Evolutionary conservation across 129 eudicot species (phyloP).

Genomic region (Ambrosia artemisiifolia): DNA sequence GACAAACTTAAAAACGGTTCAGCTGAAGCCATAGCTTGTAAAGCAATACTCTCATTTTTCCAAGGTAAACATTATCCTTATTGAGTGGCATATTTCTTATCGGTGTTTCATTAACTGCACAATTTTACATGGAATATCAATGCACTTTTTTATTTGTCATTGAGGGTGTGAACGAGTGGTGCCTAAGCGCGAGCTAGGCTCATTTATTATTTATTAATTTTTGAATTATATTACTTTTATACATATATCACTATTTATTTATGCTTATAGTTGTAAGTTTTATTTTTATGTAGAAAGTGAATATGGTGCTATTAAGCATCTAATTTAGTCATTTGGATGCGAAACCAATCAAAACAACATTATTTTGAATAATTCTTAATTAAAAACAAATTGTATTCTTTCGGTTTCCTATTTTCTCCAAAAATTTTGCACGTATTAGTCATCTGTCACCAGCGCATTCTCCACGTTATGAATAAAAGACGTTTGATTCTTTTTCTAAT

Average conservation of each 20-base stretch:
- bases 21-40: slow-evolving; percentile 57
- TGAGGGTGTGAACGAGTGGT: background rate
- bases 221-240: background rate
- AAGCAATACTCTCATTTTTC: slow-evolving; percentile 52
- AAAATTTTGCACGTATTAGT: too few species aligned
- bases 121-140: background rate
- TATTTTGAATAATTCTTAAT: too few species aligned
- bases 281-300: background rate
- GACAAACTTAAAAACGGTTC: slow-evolving; percentile 62
- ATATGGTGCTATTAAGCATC: background rate
- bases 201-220: background rate
- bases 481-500: too few species aligned
- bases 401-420: too few species aligned
- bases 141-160: background rate
- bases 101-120: background rate
- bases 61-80: slow-evolving; percentile 41
- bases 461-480: too few species aligned
- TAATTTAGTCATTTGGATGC: too few species aligned
- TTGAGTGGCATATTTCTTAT: background rate
- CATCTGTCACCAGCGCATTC: too few species aligned
- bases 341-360: too few species aligned
- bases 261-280: background rate
- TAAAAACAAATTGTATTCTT: too few species aligned
- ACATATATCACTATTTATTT: background rate
- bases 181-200: background rate